Percentiles rank a stretch among this genome's conserved stretches.
Evolutionary conservation across 805 yeast genomes (phyloP).

Genomic region (Komagataella pastoris): DNA sequence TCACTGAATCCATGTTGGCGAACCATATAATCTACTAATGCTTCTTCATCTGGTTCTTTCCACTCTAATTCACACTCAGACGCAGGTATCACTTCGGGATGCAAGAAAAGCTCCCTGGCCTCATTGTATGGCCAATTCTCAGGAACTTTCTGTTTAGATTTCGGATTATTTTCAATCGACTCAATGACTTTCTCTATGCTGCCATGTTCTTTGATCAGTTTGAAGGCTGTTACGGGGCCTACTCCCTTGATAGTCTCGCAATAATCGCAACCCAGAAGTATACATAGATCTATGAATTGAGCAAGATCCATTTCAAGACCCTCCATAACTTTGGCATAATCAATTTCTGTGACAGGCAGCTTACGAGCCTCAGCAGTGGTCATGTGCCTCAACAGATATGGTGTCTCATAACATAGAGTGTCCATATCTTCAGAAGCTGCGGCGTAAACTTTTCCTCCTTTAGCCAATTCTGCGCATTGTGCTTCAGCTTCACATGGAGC

Average conservation of each 20-base stretch:
- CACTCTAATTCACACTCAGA: constrained; percentile 64
- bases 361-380: constrained; percentile 92
- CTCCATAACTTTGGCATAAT: constrained; percentile 51
- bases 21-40: constrained; percentile 71
- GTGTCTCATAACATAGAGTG: constrained; percentile 85
- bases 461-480: constrained; percentile 90
- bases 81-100: constrained; percentile 59
- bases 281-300: constrained; percentile 84
- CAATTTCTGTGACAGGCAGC: constrained; percentile 79
- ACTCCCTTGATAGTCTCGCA: constrained; percentile 92
- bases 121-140: constrained; percentile 90
- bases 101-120: constrained; percentile 70
- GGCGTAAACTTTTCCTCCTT: constrained; percentile 84
- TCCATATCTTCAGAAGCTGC: constrained; percentile 99
- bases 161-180: constrained; percentile 39
- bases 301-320: constrained; percentile 63
- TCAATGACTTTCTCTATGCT: constrained; percentile 69
- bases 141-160: constrained; percentile 69
- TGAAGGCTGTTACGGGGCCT: constrained; percentile 91
- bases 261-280: constrained; percentile 91
- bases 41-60: constrained; percentile 81
- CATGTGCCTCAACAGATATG: constrained; percentile 71
- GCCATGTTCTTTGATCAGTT: constrained; percentile 76
- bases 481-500: constrained; percentile 99
- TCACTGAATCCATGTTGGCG: constrained; percentile 85